A percentile compares a stretch with the other conserved stretches of the same genome.
phyloP scores from a whole-genome alignment of 169 alveolate genomes.

The Eimeria falciformis region DNA sequence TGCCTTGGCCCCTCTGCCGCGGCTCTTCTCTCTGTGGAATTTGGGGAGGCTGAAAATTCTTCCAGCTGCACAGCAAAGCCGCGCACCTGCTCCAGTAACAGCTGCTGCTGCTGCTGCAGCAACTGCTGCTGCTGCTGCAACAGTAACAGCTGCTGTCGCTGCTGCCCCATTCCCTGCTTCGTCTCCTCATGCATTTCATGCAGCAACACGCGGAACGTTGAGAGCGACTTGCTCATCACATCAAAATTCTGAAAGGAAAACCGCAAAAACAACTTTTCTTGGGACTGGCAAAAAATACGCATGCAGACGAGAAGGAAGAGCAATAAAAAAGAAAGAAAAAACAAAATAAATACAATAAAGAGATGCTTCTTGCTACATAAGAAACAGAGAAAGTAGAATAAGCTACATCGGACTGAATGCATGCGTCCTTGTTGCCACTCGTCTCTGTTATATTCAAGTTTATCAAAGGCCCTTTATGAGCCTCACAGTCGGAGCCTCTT shows the following conservation, averaged over 20 bases:
- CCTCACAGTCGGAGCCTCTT: background rate
- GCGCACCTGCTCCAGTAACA: slow-evolving; percentile 8
- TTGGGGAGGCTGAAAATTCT: too few relatives aligned
- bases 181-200: slow-evolving; percentile 28
- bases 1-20: too few relatives aligned
- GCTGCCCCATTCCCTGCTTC: slow-evolving; percentile 23
- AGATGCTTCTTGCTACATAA: too few relatives aligned
- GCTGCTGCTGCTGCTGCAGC: background rate
- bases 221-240: background rate
- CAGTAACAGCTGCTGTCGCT: slow-evolving; percentile 40
- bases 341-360: too few relatives aligned
- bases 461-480: background rate
- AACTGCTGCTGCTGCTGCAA: slow-evolving; percentile 6
- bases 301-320: background rate
- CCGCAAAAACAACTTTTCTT: too few relatives aligned
- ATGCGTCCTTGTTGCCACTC: too few relatives aligned
- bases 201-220: background rate
- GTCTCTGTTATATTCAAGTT: too few relatives aligned
- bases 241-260: background rate
- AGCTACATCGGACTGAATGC: too few relatives aligned
- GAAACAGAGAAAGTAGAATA: background rate
- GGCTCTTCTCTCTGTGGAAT: too few relatives aligned
- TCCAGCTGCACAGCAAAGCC: too few relatives aligned
- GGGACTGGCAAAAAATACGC: too few relatives aligned
- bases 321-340: background rate